Percentiles rank a stretch among this genome's conserved stretches.
phyloP scores from a whole-genome alignment of 2,329 filamentous ascomycete genomes.

The Gnomoniopsis smithogilvyi region DNA sequence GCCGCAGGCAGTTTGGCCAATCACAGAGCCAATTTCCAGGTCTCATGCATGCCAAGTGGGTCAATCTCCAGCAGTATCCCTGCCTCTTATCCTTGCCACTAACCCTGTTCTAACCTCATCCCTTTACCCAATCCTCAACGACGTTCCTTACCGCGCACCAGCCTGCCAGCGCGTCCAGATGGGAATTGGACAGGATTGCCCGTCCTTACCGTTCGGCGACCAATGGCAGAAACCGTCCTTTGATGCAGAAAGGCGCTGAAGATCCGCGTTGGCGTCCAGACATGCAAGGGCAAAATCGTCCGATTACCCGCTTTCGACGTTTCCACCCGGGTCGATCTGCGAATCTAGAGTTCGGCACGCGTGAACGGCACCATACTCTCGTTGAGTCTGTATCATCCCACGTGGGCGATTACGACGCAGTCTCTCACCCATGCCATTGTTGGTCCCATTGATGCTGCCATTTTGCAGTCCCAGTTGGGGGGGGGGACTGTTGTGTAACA shows the following conservation, averaged over 20 bases:
- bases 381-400: not conserved
- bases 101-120: not conserved
- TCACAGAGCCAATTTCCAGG: not conserved
- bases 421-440: not conserved
- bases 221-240: not conserved
- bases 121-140: not conserved
- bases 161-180: not conserved
- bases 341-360: conserved; percentile 19
- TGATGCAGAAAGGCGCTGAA: not conserved
- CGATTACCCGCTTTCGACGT: conserved; percentile 31
- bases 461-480: not conserved
- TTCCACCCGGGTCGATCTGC: conserved; percentile 22
- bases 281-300: conserved; percentile 25
- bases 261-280: not conserved
- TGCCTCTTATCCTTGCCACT: not conserved
- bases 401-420: not conserved
- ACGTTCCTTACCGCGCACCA: not conserved
- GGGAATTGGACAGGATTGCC: too few species aligned
- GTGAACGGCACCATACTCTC: not conserved
- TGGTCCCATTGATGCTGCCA: not conserved
- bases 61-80: not conserved
- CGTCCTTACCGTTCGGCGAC: too few species aligned
- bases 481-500: not conserved
- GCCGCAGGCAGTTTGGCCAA: not conserved
- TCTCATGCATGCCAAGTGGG: not conserved